Evolutionary conservation across 2,329 filamentous ascomycete genomes (phyloP), one percentile per base, ranked within the genome.

Genomic region (Magnaporthales sp.): DNA sequence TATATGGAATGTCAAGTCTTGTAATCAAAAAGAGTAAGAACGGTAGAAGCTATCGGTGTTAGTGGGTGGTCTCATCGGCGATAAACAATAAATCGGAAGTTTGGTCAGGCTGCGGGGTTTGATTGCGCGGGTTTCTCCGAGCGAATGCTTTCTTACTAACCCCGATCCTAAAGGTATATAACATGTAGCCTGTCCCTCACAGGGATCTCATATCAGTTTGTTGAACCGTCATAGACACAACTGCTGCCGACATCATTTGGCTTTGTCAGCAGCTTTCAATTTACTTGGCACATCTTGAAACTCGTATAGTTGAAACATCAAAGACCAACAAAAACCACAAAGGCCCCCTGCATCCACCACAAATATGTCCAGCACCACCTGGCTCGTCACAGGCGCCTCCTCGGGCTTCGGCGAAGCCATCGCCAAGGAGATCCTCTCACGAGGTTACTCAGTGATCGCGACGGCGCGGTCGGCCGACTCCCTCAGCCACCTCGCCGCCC

Each of bases 361-460:
- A 32, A 56, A 32, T 3, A 62, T 62, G 60, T 62, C 60, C 29
- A 58, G 29, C 54, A 51, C 64, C 2, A 71, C 73, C 61, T 76
- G 72, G 71, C 65, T 82, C 67, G 75, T 81, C 67, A 81, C 79
- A 1, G 80, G 78, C 66, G 72, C 74, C 68, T 77, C 77, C 5
- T 77, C 76, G 6, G 80, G 80, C 19, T 75, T 82, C 67, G 80
- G 80, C 26, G 68, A 74, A 13, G 68, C 71, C 24, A 74, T 81
- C 54, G 74, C 76, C 22, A 68, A 71, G 13, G 72, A 73, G 11
- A 75, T 78, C 11, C 76, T 81, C 19, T 67, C 69, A 5, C 71
- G 74, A 8, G 79, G 79, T 11, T 73, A 81, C 71, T 73, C 73
- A n/a, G 80, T 80, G 63, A 74, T 82, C 65, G 80, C 79, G 0